phyloP scores from a whole-genome alignment of 805 yeast species.

The Lipomyces yamadae region DNA sequence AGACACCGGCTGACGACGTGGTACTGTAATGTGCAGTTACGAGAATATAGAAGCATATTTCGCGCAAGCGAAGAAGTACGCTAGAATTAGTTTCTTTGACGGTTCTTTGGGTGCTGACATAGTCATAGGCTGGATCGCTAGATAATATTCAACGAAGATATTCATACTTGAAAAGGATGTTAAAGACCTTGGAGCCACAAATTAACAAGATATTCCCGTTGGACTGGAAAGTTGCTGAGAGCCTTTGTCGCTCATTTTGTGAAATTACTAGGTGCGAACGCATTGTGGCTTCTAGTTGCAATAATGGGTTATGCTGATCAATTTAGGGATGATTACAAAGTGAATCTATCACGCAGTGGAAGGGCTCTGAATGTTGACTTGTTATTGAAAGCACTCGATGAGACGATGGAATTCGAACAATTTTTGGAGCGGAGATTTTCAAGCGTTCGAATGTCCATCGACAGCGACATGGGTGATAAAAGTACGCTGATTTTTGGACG shows the following conservation, averaged over 20 bases:
- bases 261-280: constrained; percentile 54
- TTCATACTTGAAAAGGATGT: constrained; percentile 74
- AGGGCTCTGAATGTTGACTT: constrained; percentile 60
- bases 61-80: constrained; percentile 68
- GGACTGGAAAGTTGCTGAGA: constrained; percentile 71
- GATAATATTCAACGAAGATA: constrained; percentile 85
- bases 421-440: constrained; percentile 65
- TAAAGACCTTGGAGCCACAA: constrained; percentile 61
- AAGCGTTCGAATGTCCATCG: constrained; percentile 32
- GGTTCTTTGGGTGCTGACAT: background rate
- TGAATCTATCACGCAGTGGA: constrained; percentile 50
- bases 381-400: constrained; percentile 69
- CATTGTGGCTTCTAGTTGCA: background rate
- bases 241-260: constrained; percentile 67
- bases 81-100: background rate
- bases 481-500: constrained; percentile 43
- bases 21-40: constrained; percentile 71
- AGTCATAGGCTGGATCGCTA: constrained; percentile 72
- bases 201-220: constrained; percentile 64
- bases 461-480: constrained; percentile 40
- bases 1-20: constrained; percentile 67
- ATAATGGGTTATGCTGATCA: background rate
- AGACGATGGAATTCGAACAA: constrained; percentile 82
- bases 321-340: constrained; percentile 59
- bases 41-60: constrained; percentile 78